Percentiles rank a stretch among this genome's conserved stretches.
Evolutionary conservation across 371 early-diverging fungal species (phyloP).

Genomic region (Rhizopus microsporus): DNA sequence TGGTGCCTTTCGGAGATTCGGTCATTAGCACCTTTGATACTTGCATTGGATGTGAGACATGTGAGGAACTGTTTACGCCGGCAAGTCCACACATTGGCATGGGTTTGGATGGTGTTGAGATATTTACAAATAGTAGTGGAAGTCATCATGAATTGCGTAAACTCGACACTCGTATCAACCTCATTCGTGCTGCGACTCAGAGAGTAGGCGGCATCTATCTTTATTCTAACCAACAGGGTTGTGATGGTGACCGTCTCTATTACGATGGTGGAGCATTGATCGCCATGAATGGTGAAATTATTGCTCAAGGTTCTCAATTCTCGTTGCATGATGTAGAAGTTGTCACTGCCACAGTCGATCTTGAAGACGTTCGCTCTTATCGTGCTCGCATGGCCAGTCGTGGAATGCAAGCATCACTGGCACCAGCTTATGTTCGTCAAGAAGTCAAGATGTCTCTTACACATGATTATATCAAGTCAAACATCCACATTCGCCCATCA

Average conservation of each 20-base stretch:
- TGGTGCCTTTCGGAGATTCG: constrained; percentile 85
- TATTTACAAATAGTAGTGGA: constrained; percentile 92
- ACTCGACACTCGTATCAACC: constrained; percentile 79
- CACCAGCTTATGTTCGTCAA: constrained; percentile 65
- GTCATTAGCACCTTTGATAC: constrained; percentile 80
- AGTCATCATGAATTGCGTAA: constrained; percentile 93
- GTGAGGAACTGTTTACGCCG: constrained; percentile 97
- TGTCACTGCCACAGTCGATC: constrained; percentile 86
- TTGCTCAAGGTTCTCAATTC: constrained; percentile 94
- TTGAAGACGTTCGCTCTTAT: constrained; percentile 86
- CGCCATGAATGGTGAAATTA: constrained; percentile 84
- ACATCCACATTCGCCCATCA: constrained; percentile 35
- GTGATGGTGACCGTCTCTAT: constrained; percentile 98
- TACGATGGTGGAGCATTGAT: constrained; percentile 96
- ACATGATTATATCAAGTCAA: constrained; percentile 44
- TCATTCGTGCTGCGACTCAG: constrained; percentile 87
- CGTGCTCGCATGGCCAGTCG: constrained; percentile 75
- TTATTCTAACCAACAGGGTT: constrained; percentile 96
- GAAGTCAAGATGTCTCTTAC: constrained; percentile 59
- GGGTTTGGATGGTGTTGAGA: constrained; percentile 95
- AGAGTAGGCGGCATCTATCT: constrained; percentile 95
- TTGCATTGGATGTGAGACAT: constrained; percentile 92
- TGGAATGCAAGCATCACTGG: constrained; percentile 75
- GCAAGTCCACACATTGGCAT: constrained; percentile 91
- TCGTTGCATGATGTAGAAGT: constrained; percentile 94